A percentile compares a stretch with the other conserved stretches of the same genome.
Evolutionary conservation across 2,329 filamentous ascomycete species (phyloP).

Genomic region (Pezicula radicicola): DNA sequence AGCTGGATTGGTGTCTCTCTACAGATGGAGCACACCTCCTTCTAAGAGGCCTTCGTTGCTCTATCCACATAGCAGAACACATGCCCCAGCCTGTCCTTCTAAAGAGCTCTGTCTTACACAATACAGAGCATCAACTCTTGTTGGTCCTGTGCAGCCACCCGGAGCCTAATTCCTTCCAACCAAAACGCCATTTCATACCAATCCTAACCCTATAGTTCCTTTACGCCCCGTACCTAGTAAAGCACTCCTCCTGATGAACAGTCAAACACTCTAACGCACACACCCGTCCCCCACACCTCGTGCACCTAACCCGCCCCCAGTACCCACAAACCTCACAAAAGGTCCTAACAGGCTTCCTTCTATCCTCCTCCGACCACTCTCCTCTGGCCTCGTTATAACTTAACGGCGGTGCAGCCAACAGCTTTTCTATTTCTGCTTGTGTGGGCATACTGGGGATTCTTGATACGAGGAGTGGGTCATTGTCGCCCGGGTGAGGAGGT

Average conservation of each 20-base stretch:
- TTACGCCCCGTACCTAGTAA: slow-evolving; percentile 56
- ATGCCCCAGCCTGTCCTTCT: too few species aligned
- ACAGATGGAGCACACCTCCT: too few species aligned
- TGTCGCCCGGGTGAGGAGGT: slow-evolving; percentile 43
- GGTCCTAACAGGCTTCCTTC: slow-evolving; percentile 52
- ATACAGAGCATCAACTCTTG: neutral
- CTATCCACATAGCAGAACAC: too few species aligned
- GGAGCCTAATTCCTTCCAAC: neutral
- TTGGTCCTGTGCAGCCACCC: neutral
- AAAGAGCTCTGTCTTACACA: too few species aligned
- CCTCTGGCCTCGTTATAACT: slow-evolving; percentile 64
- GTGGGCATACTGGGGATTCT: slow-evolving; percentile 55
- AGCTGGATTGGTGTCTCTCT: too few species aligned
- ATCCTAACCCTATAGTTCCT: neutral
- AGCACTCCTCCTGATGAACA: slow-evolving; percentile 68
- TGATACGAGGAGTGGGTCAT: slow-evolving; percentile 55
- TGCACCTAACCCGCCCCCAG: slow-evolving; percentile 73
- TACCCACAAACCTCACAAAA: slow-evolving; percentile 83
- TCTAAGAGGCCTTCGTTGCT: too few species aligned
- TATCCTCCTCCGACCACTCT: slow-evolving; percentile 36
- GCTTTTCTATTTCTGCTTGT: slow-evolving; percentile 58
- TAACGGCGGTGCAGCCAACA: slow-evolving; percentile 63
- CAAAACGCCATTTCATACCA: neutral
- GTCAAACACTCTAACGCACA: slow-evolving; percentile 75
- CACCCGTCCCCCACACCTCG: slow-evolving; percentile 75